These are phyloP conservation scores for Tricholomella constricta DNA, from an alignment of 768 basidiomycete genomes.

Conservation along the genomic window DNA sequence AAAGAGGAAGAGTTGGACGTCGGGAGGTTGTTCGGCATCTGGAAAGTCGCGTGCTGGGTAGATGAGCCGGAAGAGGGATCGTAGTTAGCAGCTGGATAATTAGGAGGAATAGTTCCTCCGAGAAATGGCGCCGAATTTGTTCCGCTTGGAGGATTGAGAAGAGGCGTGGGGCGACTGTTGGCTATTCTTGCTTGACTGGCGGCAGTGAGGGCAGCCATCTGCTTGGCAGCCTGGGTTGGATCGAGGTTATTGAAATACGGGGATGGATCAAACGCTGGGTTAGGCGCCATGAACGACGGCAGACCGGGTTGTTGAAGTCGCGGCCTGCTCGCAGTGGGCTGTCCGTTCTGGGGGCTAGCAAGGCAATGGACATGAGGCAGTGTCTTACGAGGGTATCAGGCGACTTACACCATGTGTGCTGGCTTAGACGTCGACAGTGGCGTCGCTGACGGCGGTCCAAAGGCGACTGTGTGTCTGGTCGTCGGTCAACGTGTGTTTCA, in stretches of 20 bases:
- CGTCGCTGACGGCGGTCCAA: conserved; percentile 8
- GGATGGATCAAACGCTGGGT: conserved; percentile 35
- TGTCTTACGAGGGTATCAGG: conserved; percentile 11
- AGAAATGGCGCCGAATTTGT: conserved; percentile 71
- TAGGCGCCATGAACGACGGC: conserved; percentile 33
- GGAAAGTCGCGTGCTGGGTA: conserved; percentile 44
- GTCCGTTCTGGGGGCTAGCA: conserved; percentile 42
- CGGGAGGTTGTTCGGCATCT: conserved; percentile 47
- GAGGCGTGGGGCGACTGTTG: conserved; percentile 43
- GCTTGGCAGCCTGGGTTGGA: conserved; percentile 69
- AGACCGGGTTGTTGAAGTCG: conserved; percentile 31
- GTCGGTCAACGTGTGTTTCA: conserved; percentile 12
- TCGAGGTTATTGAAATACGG: conserved; percentile 57
- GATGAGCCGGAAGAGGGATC: conserved; percentile 41
- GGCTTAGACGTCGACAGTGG: conserved; percentile 4
- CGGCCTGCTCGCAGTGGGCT: conserved; percentile 28
- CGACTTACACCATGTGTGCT: conserved; percentile 35
- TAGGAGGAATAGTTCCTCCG: conserved; percentile 56
- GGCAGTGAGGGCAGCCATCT: conserved; percentile 76
- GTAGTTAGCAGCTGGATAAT: conserved; percentile 44
- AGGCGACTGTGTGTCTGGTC: conserved; percentile 1
- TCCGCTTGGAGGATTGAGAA: conserved; percentile 44
- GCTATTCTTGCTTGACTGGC: conserved; percentile 62
- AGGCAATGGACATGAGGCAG: conserved; percentile 11
- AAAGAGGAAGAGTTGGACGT: conserved; percentile 41